Percentiles rank a stretch among this genome's conserved stretches.
These are phyloP conservation scores for Penicillium sp. DNA, from an alignment of 2,329 filamentous ascomycete species.

Conservation along the genomic window DNA sequence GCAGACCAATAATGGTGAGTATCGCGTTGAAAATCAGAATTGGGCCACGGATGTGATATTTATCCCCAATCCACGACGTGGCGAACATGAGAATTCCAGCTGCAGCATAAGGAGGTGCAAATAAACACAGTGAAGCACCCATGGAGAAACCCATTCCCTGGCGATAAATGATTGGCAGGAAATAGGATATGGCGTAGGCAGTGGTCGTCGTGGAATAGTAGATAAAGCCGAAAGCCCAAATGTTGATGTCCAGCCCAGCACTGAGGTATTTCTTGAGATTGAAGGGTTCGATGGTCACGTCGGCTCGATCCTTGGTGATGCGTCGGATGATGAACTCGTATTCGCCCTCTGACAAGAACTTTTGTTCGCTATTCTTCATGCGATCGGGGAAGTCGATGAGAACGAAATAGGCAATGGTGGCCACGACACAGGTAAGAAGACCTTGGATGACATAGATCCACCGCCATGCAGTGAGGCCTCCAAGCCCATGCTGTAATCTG, in stretches of 20 bases:
- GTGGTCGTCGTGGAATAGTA: constrained; percentile 30
- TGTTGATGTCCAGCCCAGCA: constrained; percentile 57
- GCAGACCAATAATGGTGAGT: constrained; percentile 32
- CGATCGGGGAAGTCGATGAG: constrained; percentile 68
- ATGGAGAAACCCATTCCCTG: constrained; percentile 35
- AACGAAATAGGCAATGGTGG: constrained; percentile 56
- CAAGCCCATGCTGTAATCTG: neutral
- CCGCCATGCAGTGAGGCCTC: constrained; percentile 8
- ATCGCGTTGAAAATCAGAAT: constrained; percentile 33
- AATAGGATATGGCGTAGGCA: constrained; percentile 26
- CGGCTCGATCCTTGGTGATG: constrained; percentile 62
- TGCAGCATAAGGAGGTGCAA: constrained; percentile 34
- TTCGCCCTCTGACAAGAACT: constrained; percentile 59
- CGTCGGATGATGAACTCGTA: constrained; percentile 39
- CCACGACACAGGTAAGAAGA: neutral
- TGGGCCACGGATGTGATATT: constrained; percentile 32
- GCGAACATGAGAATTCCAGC: constrained; percentile 29
- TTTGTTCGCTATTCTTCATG: constrained; percentile 44
- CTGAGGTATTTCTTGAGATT: constrained; percentile 52
- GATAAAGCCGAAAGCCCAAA: constrained; percentile 59
- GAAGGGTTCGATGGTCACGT: constrained; percentile 54
- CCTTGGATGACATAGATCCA: constrained; percentile 11
- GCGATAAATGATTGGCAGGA: constrained; percentile 24
- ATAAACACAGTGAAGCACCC: constrained; percentile 32
- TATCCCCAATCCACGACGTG: constrained; percentile 35